Evolutionary conservation across 345 rosid genomes (phyloP), one percentile per base, ranked within the genome.

Genomic region (Populus deltoides): DNA sequence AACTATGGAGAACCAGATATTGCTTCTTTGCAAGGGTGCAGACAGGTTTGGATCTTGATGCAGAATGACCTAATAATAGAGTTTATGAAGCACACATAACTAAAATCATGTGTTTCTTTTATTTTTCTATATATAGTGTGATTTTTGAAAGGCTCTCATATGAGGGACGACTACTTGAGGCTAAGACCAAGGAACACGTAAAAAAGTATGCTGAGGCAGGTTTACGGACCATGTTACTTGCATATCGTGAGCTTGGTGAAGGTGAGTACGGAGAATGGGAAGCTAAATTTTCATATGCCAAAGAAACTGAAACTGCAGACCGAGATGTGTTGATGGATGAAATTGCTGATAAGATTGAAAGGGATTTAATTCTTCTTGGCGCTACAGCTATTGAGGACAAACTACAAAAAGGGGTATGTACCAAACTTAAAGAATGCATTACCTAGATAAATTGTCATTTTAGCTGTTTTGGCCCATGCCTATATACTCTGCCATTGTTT

Each of bases 301-400:
- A 93, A 80, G 79, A 71, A 84, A 73, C 88, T 80, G 66, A 92
- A 10, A 78, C 86, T 81, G 86, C 86, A 49, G 85, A 91, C 63
- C 80, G 91, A 80, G 96, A 90, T 77, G 87, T 65, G 51, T 71
- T 81, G 69, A 73, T 92, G 75, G 93, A 89, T 69, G 74, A 78
- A 25, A 75, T 88, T 67, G 94, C 96, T 78, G 92, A 85, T 68
- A 83, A 82, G 55, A 90, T 95, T 55, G 99, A 95, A 79, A 86
- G 77, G 78, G 88, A 91, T 71, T 86, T 95, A 49, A 74, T 89
- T 81, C 99, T 95, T 72, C 93, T 95, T 77, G 99, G 99, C 62
- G 94, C 96, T 62, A 93, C 98, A 79, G 99, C 96, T 22, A 96
- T 95, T 61, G 97, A 93, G 86, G 99, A 95, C 84, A 95, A 90